A percentile compares a stretch with the other conserved stretches of the same genome.
phyloP scores from a whole-genome alignment of 345 rosid species.

The Murraya paniculata region DNA sequence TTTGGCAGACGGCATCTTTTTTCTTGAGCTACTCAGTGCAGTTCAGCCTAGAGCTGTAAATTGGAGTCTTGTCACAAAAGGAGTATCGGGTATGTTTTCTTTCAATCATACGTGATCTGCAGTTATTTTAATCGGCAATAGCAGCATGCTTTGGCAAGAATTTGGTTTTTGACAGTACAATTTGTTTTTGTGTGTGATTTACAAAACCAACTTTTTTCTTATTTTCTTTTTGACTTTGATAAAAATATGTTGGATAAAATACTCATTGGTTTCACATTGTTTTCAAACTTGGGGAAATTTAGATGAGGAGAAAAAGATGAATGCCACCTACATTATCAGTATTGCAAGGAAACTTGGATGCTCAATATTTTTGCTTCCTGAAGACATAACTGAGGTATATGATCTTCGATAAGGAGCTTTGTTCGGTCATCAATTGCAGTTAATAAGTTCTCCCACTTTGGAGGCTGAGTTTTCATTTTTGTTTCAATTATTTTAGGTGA shows the following conservation, averaged over 20 bases:
- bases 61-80: conserved; percentile 94
- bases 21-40: conserved; percentile 84
- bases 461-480: too few relatives aligned
- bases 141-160: background rate
- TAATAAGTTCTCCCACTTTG: background rate
- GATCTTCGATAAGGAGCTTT: background rate
- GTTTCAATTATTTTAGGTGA: conserved; percentile 49
- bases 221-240: background rate
- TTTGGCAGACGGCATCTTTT: conserved; percentile 82
- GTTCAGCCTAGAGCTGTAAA: conserved; percentile 90
- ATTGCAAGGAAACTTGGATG: conserved; percentile 95
- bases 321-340: conserved; percentile 91
- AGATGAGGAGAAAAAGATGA: conserved; percentile 98
- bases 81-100: conserved; percentile 56
- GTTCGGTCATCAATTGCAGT: background rate
- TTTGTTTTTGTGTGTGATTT: background rate
- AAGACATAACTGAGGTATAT: conserved; percentile 87
- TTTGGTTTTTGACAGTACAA: too few relatives aligned
- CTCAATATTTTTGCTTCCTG: conserved; percentile 93
- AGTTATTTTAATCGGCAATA: background rate
- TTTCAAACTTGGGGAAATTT: conserved; percentile 13
- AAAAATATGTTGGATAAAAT: background rate
- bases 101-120: background rate
- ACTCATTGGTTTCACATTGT: background rate
- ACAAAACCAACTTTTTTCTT: background rate